phyloP scores from a whole-genome alignment of 2,329 filamentous ascomycete genomes.

The Neocatenulostroma microsporum region DNA sequence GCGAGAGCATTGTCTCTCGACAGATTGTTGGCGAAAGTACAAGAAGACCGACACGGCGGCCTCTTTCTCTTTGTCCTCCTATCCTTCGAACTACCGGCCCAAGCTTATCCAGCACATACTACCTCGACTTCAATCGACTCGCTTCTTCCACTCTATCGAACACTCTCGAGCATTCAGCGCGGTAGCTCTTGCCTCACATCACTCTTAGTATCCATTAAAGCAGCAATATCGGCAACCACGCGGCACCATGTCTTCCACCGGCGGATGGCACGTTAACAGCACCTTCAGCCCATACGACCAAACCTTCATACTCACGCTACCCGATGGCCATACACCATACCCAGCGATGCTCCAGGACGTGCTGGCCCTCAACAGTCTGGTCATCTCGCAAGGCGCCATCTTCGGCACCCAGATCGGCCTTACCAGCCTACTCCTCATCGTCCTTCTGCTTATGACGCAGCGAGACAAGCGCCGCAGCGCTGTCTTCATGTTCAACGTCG shows the following conservation, averaged over 20 bases:
- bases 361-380: constrained; percentile 7
- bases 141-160: constrained; percentile 9
- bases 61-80: constrained; percentile 13
- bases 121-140: constrained; percentile 5
- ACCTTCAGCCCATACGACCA: constrained; percentile 48
- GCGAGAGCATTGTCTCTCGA: constrained; percentile 12
- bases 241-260: neutral
- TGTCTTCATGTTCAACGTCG: constrained; percentile 58
- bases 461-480: constrained; percentile 55
- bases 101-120: constrained; percentile 11
- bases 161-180: constrained; percentile 5
- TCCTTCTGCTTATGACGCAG: constrained; percentile 61
- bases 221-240: constrained; percentile 3
- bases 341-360: constrained; percentile 3
- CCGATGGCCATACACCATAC: constrained; percentile 34
- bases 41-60: constrained; percentile 13
- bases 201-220: constrained; percentile 4
- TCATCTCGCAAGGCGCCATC: constrained; percentile 47
- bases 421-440: constrained; percentile 55
- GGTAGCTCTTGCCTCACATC: neutral
- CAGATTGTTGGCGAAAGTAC: constrained; percentile 12
- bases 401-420: constrained; percentile 65
- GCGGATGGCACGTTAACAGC: constrained; percentile 12
- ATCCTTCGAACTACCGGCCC: constrained; percentile 10
- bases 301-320: constrained; percentile 32